These are phyloP conservation scores for Tremella mesenterica DNA, from an alignment of 768 basidiomycete genomes.

Conservation along the genomic window DNA sequence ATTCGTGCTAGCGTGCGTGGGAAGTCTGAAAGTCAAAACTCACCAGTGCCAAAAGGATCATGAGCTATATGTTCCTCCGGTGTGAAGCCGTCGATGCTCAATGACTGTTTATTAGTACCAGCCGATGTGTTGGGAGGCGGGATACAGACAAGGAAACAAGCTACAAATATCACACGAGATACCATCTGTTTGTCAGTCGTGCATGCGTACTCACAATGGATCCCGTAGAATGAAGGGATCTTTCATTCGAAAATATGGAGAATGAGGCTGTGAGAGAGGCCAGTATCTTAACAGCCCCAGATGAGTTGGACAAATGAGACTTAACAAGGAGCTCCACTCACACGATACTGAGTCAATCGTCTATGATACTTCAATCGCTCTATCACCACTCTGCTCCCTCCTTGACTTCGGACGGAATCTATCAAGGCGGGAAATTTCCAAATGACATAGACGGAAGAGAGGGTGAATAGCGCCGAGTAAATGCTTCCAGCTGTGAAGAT, in stretches of 20 bases:
- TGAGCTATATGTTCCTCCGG: not conserved
- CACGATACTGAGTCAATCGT: not conserved
- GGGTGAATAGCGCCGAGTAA: not conserved
- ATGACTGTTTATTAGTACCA: too few species aligned
- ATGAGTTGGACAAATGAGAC: too few species aligned
- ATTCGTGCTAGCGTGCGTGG: not conserved
- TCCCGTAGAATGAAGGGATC: not conserved
- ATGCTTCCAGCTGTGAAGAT: not conserved
- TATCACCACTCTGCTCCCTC: not conserved
- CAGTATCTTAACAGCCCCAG: too few species aligned
- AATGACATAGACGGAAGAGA: not conserved
- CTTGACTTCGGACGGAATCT: not conserved
- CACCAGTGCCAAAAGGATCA: not conserved
- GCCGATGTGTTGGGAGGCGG: too few species aligned
- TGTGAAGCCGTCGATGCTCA: not conserved
- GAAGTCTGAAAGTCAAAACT: not conserved
- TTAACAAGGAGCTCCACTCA: not conserved
- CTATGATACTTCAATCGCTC: not conserved
- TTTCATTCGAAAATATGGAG: too few species aligned
- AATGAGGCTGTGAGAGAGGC: too few species aligned
- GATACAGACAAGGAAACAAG: not conserved
- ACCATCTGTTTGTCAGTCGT: not conserved
- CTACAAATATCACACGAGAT: not conserved
- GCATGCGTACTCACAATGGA: too few species aligned
- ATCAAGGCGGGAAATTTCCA: not conserved